A percentile compares a stretch with the other conserved stretches of the same genome.
Evolutionary conservation across 2,329 filamentous ascomycete genomes (phyloP).

Genomic region (Hypoxylon sp.): DNA sequence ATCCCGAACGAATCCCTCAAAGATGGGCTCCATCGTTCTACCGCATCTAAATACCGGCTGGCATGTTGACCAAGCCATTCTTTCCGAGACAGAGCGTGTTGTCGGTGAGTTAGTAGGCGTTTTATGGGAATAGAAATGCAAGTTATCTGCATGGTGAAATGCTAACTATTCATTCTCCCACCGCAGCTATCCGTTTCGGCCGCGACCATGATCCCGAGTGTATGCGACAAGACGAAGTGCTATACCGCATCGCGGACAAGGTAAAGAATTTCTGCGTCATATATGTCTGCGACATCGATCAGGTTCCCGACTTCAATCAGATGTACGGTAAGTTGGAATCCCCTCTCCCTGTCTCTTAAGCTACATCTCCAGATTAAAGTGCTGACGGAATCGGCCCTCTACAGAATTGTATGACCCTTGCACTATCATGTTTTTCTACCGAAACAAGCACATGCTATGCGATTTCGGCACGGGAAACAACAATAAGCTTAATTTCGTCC

Average conservation of each 20-base stretch:
- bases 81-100: slow-evolving; percentile 87
- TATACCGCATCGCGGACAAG: slow-evolving; percentile 91
- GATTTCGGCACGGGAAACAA: slow-evolving; percentile 99
- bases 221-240: slow-evolving; percentile 86
- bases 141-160: neutral
- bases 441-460: slow-evolving; percentile 99
- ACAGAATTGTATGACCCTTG: slow-evolving; percentile 83
- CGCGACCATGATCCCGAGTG: slow-evolving; percentile 85
- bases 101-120: slow-evolving; percentile 60
- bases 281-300: slow-evolving; percentile 93
- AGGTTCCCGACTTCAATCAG: slow-evolving; percentile 92
- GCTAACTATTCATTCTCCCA: neutral
- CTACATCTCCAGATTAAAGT: slow-evolving; percentile 42
- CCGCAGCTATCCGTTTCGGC: slow-evolving; percentile 85
- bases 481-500: slow-evolving; percentile 96
- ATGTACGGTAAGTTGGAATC: slow-evolving; percentile 79
- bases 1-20: neutral
- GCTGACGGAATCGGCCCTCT: slow-evolving; percentile 10
- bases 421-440: slow-evolving; percentile 97
- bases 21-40: slow-evolving; percentile 86
- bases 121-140: slow-evolving; percentile 9
- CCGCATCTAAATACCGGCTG: slow-evolving; percentile 92
- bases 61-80: slow-evolving; percentile 98
- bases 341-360: slow-evolving; percentile 2
- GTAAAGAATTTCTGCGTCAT: slow-evolving; percentile 95